These are phyloP conservation scores for Brassica incana DNA, from an alignment of 345 rosid species.

Conservation along the genomic window DNA sequence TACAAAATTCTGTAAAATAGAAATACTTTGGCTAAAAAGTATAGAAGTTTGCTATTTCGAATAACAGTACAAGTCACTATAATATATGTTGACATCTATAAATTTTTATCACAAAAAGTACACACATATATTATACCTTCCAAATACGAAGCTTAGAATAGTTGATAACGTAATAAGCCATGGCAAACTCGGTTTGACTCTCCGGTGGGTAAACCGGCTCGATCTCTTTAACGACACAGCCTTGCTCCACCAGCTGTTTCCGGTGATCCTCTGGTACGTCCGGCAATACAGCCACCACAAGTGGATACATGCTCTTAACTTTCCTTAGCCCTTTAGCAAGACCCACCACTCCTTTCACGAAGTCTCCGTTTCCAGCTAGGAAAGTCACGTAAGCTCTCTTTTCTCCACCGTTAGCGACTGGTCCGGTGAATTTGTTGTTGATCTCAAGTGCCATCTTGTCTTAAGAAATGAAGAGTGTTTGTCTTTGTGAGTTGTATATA, in stretches of 20 bases:
- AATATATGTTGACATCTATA: neutral
- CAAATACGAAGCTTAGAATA: constrained; percentile 84
- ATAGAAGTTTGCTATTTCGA: neutral
- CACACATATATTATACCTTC: constrained; percentile 48
- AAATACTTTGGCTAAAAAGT: neutral
- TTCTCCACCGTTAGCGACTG: constrained; percentile 22
- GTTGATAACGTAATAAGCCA: constrained; percentile 79
- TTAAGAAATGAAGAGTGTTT: neutral
- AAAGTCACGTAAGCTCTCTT: constrained; percentile 56
- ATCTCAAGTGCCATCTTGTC: constrained; percentile 32
- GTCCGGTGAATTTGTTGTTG: constrained; percentile 22
- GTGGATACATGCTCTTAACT: constrained; percentile 53
- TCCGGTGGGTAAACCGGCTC: constrained; percentile 67
- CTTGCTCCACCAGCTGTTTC: constrained; percentile 51
- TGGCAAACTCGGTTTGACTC: constrained; percentile 69
- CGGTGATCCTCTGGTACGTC: constrained; percentile 74
- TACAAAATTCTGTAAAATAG: neutral
- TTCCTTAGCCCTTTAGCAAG: constrained; percentile 74
- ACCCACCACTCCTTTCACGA: constrained; percentile 70
- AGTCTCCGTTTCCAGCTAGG: constrained; percentile 69
- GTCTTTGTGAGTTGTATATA: neutral
- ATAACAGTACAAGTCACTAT: neutral
- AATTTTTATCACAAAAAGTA: neutral
- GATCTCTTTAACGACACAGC: constrained; percentile 61
- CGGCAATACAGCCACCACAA: constrained; percentile 61